Conservation (phyloP, 768 basidiomycete species). For the Wakefieldia striispora region DNA sequence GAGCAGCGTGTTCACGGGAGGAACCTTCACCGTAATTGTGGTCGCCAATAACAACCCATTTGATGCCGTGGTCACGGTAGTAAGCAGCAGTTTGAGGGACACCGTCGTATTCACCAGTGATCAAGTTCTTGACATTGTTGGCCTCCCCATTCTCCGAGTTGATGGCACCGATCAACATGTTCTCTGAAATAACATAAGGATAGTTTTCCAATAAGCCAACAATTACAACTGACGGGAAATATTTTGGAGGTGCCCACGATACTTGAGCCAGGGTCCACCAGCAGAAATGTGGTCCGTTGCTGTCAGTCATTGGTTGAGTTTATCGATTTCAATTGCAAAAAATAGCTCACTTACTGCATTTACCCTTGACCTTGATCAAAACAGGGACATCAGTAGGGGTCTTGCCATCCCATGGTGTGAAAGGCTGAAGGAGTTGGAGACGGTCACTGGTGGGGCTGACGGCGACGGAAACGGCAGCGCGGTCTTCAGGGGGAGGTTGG, state of each 20-base stretch:
- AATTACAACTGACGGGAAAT: slow-evolving; percentile 71
- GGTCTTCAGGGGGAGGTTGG: slow-evolving; percentile 89
- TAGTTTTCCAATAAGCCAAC: background rate
- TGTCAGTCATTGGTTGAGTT: slow-evolving; percentile 21
- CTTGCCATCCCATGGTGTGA: slow-evolving; percentile 92
- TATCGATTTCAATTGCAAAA: background rate
- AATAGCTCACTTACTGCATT: slow-evolving; percentile 76
- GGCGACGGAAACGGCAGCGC: slow-evolving; percentile 79
- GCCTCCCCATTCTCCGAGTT: slow-evolving; percentile 94
- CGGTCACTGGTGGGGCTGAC: slow-evolving; percentile 85
- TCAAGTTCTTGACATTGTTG: slow-evolving; percentile 91
- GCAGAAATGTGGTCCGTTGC: slow-evolving; percentile 95
- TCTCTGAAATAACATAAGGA: slow-evolving; percentile 50
- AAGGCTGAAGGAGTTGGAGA: slow-evolving; percentile 87
- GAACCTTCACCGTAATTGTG: slow-evolving; percentile 98
- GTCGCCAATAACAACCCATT: slow-evolving; percentile 98
- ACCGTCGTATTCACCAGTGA: slow-evolving; percentile 79
- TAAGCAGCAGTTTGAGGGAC: slow-evolving; percentile 84
- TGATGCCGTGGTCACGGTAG: slow-evolving; percentile 87
- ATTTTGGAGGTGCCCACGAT: slow-evolving; percentile 98
- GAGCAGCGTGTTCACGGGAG: slow-evolving; percentile 95
- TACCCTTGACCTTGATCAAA: slow-evolving; percentile 98
- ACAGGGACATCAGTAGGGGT: slow-evolving; percentile 85
- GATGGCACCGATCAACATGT: slow-evolving; percentile 97
- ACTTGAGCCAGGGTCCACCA: slow-evolving; percentile 99